Evolutionary conservation across 495 filamentous ascomycete species (phyloP), one percentile per base, ranked within the genome.

Genomic region (Durotheca rogersii): DNA sequence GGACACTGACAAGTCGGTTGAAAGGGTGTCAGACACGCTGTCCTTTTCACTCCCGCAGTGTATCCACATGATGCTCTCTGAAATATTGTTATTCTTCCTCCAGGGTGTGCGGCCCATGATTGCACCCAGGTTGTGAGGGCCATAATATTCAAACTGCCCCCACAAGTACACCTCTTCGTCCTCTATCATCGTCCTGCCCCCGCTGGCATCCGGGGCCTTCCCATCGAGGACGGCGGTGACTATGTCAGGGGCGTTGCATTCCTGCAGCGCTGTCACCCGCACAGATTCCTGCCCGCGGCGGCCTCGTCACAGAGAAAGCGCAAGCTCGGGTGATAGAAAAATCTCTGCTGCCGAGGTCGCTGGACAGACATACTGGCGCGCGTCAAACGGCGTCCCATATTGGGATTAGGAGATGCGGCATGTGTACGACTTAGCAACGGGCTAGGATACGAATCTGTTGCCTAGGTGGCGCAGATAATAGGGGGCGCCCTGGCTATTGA

Each of bases 261-360:
- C 1, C 4, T 19, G 16, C 31, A 41, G 56, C 11, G 49, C 14
- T 4, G 50, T 44, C 7, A 29, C n/a, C 45, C 40, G 16, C 56
- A 59, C n/a, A 53, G 11, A n/a, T 41, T 45, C 23, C 56, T 50
- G 10, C 45, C 56, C 19, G 40, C 40, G 11, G 36, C 46, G 4
- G 56, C 49, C 6, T 49, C 45, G 25, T 53, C 55, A 10, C 40
- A 40, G 7, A 58, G 55, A 1, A 49, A 53, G 2, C 55, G 55
- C 19, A 58, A 30, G 23, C 16, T 53, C 4, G 55, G 32, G 15
- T 58, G 45, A 19, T 34, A n/a, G n/a, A n/a, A n/a, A n/a, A n/a
- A n/a, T n/a, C n/a, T n/a, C n/a, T n/a, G n/a, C n/a, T n/a, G n/a
- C n/a, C n/a, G n/a, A n/a, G n/a, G n/a, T n/a, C n/a, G n/a, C n/a